Percentiles rank a stretch among this genome's conserved stretches.
Conservation (phyloP, 768 basidiomycete genomes). For the Podaxis rugospora region DNA sequence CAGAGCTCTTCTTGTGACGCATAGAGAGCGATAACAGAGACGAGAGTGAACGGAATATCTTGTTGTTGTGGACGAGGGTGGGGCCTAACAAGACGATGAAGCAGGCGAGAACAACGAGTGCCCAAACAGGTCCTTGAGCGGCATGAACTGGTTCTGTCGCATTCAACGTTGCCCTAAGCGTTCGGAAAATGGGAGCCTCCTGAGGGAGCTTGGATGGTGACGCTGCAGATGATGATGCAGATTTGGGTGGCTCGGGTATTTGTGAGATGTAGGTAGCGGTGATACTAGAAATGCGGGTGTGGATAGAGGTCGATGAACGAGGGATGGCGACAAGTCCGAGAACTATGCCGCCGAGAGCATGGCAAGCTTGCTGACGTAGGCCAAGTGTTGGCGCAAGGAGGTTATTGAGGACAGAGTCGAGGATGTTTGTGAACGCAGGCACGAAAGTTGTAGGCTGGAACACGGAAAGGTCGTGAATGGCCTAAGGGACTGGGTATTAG, state of each 20-base stretch:
- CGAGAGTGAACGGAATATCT: conserved; percentile 41
- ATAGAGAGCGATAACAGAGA: conserved; percentile 51
- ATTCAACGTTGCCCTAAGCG: conserved; percentile 59
- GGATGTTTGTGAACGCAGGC: conserved; percentile 51
- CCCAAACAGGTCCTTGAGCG: conserved; percentile 80
- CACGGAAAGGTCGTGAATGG: conserved; percentile 64
- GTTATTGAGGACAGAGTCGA: conserved; percentile 59
- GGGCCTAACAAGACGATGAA: conserved; percentile 66
- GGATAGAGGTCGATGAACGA: conserved; percentile 31
- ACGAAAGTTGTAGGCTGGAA: conserved; percentile 64
- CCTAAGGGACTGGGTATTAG: conserved; percentile 35
- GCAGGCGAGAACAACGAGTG: conserved; percentile 58
- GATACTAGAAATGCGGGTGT: conserved; percentile 47
- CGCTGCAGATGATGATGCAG: conserved; percentile 11
- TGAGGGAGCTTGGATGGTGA: conserved; percentile 26
- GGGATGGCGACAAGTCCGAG: conserved; percentile 48
- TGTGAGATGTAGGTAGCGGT: conserved; percentile 45
- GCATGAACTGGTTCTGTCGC: conserved; percentile 51
- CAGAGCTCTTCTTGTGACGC: conserved; percentile 58
- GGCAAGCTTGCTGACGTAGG: conserved; percentile 70
- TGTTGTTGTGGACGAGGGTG: conserved; percentile 38
- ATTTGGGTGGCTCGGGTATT: conserved; percentile 28
- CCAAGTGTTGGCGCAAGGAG: conserved; percentile 60
- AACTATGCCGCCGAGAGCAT: conserved; percentile 70
- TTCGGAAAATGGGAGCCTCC: conserved; percentile 57